Conservation (phyloP, 139 green algal species). For the Volvox reticuliferus region DNA sequence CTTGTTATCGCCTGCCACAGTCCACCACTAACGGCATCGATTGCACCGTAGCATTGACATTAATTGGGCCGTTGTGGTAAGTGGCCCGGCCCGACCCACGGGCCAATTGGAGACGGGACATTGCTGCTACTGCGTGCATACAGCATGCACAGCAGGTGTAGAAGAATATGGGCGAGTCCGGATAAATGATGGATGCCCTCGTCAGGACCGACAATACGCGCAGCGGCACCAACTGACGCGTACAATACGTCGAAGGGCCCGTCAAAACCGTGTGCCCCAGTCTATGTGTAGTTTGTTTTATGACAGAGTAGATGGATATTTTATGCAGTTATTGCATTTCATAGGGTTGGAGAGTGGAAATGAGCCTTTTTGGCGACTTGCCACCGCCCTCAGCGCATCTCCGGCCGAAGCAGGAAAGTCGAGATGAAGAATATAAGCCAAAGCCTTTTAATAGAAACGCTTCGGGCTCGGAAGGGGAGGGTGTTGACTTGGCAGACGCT, state of each 20-base stretch:
- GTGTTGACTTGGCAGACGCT: neutral
- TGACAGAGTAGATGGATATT: neutral
- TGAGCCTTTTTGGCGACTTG: slow-evolving; percentile 26
- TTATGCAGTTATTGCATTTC: neutral
- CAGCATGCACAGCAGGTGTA: neutral
- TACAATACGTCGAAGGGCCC: too few species aligned
- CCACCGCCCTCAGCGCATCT: neutral
- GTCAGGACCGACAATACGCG: too few species aligned
- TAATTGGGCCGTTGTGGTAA: too few species aligned
- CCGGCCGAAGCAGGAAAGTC: neutral
- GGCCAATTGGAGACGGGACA: too few species aligned
- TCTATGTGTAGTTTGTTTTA: neutral
- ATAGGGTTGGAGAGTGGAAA: neutral
- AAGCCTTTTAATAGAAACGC: neutral
- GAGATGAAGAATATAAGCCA: slow-evolving; percentile 28
- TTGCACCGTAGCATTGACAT: too few species aligned
- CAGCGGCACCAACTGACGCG: too few species aligned
- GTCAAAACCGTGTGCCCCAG: neutral
- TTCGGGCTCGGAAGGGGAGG: neutral
- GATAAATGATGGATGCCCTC: neutral
- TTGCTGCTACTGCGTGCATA: too few species aligned
- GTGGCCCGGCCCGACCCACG: too few species aligned
- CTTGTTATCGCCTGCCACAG: too few species aligned
- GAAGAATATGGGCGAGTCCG: neutral
- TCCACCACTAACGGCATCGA: too few species aligned